Base-by-base conservation (phyloP, 2,329 filamentous ascomycete genomes). In the Didymella pomorum region DNA sequence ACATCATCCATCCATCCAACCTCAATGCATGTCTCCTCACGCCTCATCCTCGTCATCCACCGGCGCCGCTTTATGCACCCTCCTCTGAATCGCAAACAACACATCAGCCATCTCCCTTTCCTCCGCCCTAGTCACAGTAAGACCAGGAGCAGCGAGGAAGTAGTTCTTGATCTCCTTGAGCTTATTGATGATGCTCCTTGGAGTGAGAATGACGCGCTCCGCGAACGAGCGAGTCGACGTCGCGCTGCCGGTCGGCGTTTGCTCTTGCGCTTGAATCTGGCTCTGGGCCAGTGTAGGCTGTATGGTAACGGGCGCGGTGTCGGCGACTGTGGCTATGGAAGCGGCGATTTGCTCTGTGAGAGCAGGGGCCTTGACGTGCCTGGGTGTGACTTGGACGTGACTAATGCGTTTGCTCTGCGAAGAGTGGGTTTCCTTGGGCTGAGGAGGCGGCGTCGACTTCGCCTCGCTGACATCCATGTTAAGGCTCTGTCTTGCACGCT, bases 21-120 rank as follows among this genome's bases (percentile, higher is more conserved):
- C 20, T 12, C 4, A 3, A 12, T 11, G 7, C 37, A 12, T 41
- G 7, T 2, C 18, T 20, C 35, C 8, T 41, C 37, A 41, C 11
- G 20, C 37, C 8, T 20, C 35, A 1, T 39, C 35, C 44, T 33
- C 41, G 18, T 21, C 1, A 37, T 66, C 64, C 7, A 64, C 67
- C 23, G 81, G 81, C 68, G 87, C 87, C 16, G 91, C 91, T 55
- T 88, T 86, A 73, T 90, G 90, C 50, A 93, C 82, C 73, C 90
- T 87, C 62, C 85, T 83, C 74, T 90, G 89, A 64, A 94, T 86
- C 73, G 94, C 89, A 80, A 93, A 91, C 71, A 95, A 82, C 67
- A 92, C 79, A 71, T 93, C 89, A 70, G 95, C 91, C 64, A 95
- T 83, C 71, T 89, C 83, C 58, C 87, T 83, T 52, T 92, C 85